phyloP scores from a whole-genome alignment of 2,329 filamentous ascomycete genomes.

The Aspergillus ibericus region DNA sequence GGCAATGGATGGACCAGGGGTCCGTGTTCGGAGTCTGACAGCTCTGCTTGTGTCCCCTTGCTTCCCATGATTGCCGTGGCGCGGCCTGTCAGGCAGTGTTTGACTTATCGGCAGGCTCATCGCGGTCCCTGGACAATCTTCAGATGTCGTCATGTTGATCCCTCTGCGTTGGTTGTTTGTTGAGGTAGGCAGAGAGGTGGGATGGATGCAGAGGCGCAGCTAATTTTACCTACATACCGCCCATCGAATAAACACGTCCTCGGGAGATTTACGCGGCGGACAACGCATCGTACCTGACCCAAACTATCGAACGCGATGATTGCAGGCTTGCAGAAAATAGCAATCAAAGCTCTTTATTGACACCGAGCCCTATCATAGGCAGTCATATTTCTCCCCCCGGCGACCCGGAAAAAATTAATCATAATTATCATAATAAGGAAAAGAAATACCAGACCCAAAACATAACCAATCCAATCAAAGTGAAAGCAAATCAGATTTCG shows the following conservation, averaged over 20 bases:
- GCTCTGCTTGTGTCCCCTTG: constrained; percentile 6
- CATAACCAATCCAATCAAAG: constrained; percentile 1
- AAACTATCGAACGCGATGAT: constrained; percentile 5
- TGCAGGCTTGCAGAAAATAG: constrained; percentile 5
- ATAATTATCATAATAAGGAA: neutral
- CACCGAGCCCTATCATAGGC: neutral
- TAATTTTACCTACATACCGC: neutral
- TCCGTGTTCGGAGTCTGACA: constrained; percentile 5
- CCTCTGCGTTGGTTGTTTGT: neutral
- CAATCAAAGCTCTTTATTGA: constrained; percentile 4
- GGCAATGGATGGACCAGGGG: neutral
- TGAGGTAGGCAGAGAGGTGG: neutral
- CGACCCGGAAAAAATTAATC: neutral
- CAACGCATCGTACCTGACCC: neutral
- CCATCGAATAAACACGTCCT: neutral
- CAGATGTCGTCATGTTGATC: neutral
- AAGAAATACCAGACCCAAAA: neutral
- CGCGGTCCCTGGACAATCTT: neutral
- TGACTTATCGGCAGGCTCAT: neutral
- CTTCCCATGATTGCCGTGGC: neutral
- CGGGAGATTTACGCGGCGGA: neutral
- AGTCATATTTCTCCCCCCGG: neutral
- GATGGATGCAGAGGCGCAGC: neutral
- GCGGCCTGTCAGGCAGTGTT: neutral
- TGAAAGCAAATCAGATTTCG: neutral